Evolutionary conservation across 2,329 filamentous ascomycete species (phyloP), one percentile per base, ranked within the genome.

Genomic region (Apiospora marii): DNA sequence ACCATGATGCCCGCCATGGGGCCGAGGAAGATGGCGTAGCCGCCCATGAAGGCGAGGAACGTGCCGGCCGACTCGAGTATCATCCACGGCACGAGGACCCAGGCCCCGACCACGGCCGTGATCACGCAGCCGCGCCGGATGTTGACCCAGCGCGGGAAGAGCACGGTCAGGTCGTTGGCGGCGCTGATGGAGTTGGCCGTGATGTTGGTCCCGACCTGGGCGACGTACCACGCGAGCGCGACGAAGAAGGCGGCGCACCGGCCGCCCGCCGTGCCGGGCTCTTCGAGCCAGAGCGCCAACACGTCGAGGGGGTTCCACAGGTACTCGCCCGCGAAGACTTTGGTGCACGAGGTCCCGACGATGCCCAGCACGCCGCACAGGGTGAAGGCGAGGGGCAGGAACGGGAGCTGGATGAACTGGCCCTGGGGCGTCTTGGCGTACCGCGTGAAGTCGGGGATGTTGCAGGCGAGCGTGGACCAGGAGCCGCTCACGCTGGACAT

Each of bases 41-140:
- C 91, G 61, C 87, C 85, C 87, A 94, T 92, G 81, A 93, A 93
- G 61, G 87, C 86, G 4, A 92, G 81, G 75, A 92, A 89, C 0
- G 86, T 89, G 2, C 81, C 79, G 2, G 90, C 91, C 0, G 87
- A 90, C 46, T 80, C 84, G 24, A 92, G 82, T 72, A 92, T 92
- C 81, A 91, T 91, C 91, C 90, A 92, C 1, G 90, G 90, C 0
- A 91, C 89, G 44, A 92, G 84, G 3, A 86, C 85, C 89, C 89
- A 92, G 30, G 87, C 87, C 0, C 81, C 83, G 27, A 90, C 79
- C 4, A 91, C 69, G 1, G 88, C 87, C 6, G 87, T 86, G 61
- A 91, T 81, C 44, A 91, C 80, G 72, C 87, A 87, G 10, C 89
- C 89, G 24, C 89, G 86, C 10, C 82, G 82, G 76, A 91, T 89